Conservation (phyloP, 2,329 filamentous ascomycete species). For the Verruconis gallopava region DNA sequence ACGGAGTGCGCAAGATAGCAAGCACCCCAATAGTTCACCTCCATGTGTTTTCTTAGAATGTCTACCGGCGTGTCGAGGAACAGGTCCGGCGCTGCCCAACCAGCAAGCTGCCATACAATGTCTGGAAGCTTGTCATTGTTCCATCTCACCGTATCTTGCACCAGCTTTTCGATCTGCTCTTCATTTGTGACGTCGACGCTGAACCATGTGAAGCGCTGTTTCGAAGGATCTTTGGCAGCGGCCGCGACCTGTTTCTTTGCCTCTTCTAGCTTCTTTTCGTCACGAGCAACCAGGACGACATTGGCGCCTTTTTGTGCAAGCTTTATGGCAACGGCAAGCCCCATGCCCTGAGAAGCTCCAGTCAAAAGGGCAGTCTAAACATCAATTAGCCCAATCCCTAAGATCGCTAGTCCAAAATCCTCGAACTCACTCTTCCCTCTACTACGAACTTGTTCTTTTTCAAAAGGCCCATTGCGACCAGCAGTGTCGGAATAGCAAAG, state of each 20-base stretch:
- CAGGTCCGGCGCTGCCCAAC: slow-evolving; percentile 58
- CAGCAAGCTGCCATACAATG: slow-evolving; percentile 84
- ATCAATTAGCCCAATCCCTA: background rate
- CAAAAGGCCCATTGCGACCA: slow-evolving; percentile 55
- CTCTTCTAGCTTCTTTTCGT: slow-evolving; percentile 56
- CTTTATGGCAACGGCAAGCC: slow-evolving; percentile 58
- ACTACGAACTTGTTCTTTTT: slow-evolving; percentile 68
- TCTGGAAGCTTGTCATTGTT: slow-evolving; percentile 64
- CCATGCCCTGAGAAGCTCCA: slow-evolving; percentile 88
- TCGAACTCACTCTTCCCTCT: slow-evolving; percentile 56
- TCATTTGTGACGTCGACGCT: slow-evolving; percentile 65
- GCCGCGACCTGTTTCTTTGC: slow-evolving; percentile 53
- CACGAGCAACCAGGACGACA: slow-evolving; percentile 73
- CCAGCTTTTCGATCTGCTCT: slow-evolving; percentile 54
- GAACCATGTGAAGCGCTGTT: slow-evolving; percentile 73
- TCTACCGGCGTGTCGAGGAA: slow-evolving; percentile 62
- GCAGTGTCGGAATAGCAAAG: slow-evolving; percentile 5
- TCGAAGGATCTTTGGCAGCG: slow-evolving; percentile 48
- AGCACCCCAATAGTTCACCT: slow-evolving; percentile 80
- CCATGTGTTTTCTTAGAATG: slow-evolving; percentile 66
- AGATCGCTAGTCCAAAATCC: too few species aligned
- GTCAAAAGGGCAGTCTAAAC: slow-evolving; percentile 77
- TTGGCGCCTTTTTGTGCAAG: slow-evolving; percentile 76
- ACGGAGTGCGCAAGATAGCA: slow-evolving; percentile 77
- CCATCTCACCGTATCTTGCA: slow-evolving; percentile 64